Conservation (phyloP, 2,329 filamentous ascomycete genomes). For the Pyricularia sp. region DNA sequence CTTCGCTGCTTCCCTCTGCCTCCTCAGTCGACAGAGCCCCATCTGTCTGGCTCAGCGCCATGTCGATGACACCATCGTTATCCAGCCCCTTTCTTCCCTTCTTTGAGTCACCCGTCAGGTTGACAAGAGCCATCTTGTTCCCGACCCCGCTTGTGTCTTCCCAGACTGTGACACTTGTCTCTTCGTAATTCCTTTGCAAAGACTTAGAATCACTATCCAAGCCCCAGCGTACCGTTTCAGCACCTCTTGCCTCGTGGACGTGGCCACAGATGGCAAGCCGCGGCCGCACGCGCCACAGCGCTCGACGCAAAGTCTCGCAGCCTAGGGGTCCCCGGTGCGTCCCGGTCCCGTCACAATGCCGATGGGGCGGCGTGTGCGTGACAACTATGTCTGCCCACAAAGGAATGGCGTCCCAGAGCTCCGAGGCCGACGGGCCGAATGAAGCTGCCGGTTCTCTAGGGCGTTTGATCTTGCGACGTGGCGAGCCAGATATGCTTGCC, state of each 20-base stretch:
- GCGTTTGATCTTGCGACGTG: not conserved
- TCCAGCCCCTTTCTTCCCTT: conserved; percentile 26
- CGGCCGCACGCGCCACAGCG: conserved; percentile 49
- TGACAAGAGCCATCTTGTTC: conserved; percentile 47
- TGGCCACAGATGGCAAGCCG: conserved; percentile 58
- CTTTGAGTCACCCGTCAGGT: conserved; percentile 34
- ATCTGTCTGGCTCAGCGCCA: not conserved
- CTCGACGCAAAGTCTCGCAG: conserved; percentile 44
- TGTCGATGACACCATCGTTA: conserved; percentile 27
- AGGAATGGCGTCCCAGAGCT: conserved; percentile 50
- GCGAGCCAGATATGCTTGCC: no score
- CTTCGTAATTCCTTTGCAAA: not conserved
- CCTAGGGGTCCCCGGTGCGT: conserved; percentile 30
- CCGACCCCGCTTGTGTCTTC: conserved; percentile 39
- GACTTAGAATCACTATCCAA: conserved; percentile 20
- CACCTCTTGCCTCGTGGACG: conserved; percentile 55
- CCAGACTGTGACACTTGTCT: conserved; percentile 28
- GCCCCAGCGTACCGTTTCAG: conserved; percentile 49
- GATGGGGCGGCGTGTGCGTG: conserved; percentile 55
- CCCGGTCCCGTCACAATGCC: conserved; percentile 40
- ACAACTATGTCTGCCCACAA: conserved; percentile 51
- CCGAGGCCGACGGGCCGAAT: not conserved
- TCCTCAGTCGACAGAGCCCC: not conserved
- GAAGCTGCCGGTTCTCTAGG: not conserved
- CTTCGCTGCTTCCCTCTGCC: not conserved